These are phyloP conservation scores for Cicer chorassanicum DNA, from an alignment of 306 rosid species.

Conservation along the genomic window DNA sequence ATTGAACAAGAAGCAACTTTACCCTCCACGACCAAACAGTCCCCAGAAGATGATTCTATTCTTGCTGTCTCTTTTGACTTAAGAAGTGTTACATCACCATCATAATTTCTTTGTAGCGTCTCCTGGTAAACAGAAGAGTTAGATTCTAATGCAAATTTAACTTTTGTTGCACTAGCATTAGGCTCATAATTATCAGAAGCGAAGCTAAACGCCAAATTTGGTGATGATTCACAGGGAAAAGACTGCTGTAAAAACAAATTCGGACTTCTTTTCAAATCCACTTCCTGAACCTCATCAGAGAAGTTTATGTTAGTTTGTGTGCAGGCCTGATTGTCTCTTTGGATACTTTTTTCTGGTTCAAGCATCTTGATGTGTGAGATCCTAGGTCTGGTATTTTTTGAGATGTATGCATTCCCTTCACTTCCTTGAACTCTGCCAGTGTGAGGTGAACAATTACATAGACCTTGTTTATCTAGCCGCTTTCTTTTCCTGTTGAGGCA, in stretches of 20 bases:
- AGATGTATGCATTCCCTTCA: slow-evolving; percentile 16
- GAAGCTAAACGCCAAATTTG: slow-evolving; percentile 1
- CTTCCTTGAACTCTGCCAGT: slow-evolving; percentile 33
- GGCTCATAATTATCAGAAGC: slow-evolving; percentile 26
- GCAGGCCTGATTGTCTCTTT: slow-evolving; percentile 13
- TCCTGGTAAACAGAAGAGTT: slow-evolving; percentile 23
- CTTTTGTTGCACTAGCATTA: slow-evolving; percentile 24
- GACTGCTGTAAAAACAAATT: slow-evolving; percentile 2
- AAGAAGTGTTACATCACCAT: slow-evolving; percentile 1
- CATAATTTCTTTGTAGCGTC: slow-evolving; percentile 8
- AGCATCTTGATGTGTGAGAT: slow-evolving; percentile 27
- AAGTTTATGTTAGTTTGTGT: slow-evolving; percentile 14
- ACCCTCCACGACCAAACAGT: background rate
- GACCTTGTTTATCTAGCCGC: slow-evolving; percentile 35
- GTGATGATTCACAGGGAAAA: slow-evolving; percentile 6
- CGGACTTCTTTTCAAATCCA: slow-evolving; percentile 13
- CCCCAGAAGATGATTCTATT: background rate
- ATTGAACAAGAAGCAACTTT: slow-evolving; percentile 41
- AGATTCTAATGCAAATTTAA: slow-evolving; percentile 5
- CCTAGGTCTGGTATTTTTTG: slow-evolving; percentile 27
- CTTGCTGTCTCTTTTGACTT: background rate
- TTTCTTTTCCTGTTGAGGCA: slow-evolving; percentile 43
- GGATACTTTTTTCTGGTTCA: slow-evolving; percentile 47
- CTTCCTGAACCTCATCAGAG: slow-evolving; percentile 20
- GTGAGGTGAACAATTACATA: slow-evolving; percentile 8